Base-by-base conservation (phyloP, 371 early-diverging fungal genomes). In the Rhizopus sp. region DNA sequence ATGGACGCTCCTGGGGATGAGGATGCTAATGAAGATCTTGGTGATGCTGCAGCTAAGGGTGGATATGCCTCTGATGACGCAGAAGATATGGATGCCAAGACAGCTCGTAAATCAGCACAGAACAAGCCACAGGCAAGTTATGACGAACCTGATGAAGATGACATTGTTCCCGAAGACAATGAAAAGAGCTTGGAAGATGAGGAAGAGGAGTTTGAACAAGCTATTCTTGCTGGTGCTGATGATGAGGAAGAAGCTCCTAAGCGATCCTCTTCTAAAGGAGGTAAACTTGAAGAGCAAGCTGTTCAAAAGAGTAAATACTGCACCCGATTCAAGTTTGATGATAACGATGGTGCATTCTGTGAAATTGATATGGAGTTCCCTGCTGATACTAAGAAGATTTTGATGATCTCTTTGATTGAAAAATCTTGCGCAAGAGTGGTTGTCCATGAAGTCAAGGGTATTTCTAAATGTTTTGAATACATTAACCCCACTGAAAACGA, bases 331-430 rank as follows among this genome's bases (percentile, higher is more conserved):
- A 62, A 69, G 44, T 87, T 94, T 64, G 96, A 95, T 68, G 70
- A 68, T 13, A 66, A 69, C 48, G 58, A 80, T 37, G 91, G 90
- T 32, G 73, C 87, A 13, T 94, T 84, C 83, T 93, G 91, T 59
- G 92, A 93, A 73, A 76, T 96, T 47, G 88, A 87, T 61, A 71
- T 92, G 75, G 61, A 68, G 70, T 95, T 96, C 84, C 84, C 92
- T 33, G 89, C 94, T 1, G 83, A 87, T 47, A 90, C 93, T 57
- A 88, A 91, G 72, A 99, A 99, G 82, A 70, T 99, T 57, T 79
- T 99, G 47, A 93, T 99, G 95, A 88, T 96, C 51, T 85, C 84
- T 47, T 62, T 97, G 53, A 90, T 88, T 30, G 95, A 97, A 68
- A 67, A 81, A 39, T 84, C 86, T 3, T 78, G 86, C 71, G 66